Conservation (phyloP, 495 filamentous ascomycete species). For the Lichina pygmaea region DNA sequence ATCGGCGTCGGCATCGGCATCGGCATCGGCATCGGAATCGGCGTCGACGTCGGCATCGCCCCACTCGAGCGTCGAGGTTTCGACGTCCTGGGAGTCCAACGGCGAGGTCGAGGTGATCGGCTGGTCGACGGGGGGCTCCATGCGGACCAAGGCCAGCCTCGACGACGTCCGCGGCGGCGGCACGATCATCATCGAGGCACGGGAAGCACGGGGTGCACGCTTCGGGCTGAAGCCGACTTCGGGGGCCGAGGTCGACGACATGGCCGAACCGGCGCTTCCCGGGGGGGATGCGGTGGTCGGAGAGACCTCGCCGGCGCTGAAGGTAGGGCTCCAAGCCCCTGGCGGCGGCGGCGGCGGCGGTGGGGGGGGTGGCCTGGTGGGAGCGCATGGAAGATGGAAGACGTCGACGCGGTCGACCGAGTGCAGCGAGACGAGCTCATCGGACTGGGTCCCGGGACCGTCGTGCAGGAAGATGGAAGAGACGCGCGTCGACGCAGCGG, state of each 20-base stretch:
- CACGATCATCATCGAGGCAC: not conserved
- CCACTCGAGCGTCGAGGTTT: not conserved
- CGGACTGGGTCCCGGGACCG: slow-evolving; percentile 21
- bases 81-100: not conserved
- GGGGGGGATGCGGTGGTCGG: not conserved
- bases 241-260: not conserved
- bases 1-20: not conserved
- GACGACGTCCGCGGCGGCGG: not conserved
- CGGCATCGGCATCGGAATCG: not conserved
- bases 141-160: not conserved
- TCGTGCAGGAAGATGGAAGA: not conserved
- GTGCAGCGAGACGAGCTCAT: slow-evolving; percentile 38
- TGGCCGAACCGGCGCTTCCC: not conserved
- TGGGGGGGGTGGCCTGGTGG: slow-evolving; percentile 22
- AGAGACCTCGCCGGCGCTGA: not conserved
- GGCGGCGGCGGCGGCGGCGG: not conserved
- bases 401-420: slow-evolving; percentile 19
- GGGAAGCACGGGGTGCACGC: not conserved
- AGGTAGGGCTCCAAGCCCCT: too few relatives aligned
- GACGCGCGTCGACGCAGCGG: too few relatives aligned
- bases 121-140: not conserved
- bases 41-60: not conserved
- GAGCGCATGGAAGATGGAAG: too few relatives aligned
- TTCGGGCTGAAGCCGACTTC: too few relatives aligned
- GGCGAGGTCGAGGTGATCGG: not conserved